Base-by-base conservation (phyloP, 331 rosid species). In the Cydonia oblonga region DNA sequence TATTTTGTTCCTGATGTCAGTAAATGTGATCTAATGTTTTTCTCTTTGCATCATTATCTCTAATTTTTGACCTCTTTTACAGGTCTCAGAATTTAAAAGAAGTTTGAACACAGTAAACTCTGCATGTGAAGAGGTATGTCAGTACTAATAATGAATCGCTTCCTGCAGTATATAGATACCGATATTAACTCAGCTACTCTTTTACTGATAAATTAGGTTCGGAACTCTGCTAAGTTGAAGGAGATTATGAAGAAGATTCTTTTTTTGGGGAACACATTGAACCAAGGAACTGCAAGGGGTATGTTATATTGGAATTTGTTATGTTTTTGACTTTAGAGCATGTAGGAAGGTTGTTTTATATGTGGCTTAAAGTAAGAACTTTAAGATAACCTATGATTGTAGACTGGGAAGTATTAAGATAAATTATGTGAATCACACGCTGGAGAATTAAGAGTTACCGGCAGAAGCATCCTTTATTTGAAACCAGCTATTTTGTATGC, bases 211-310 rank as follows among this genome's bases (percentile, higher is more conserved):
- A 72, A 78, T 73, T 71, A 95, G 99, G 97, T 95, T 32, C 86
- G 99, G 28, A 87, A 66, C 26, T 95, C 96, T 65, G 53, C 60
- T 73, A 91, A 91, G 80, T 78, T 95, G 78, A 95, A 95, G 88
- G 99, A 95, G 59, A 87, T 95, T 66, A 80, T 91, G 97, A 87
- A 84, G 86, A 90, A 85, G 77, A 95, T 95, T 76, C 96, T 91
- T 29, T 90, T 75, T 78, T 83, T 95, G 83, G 99, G 99, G 57
- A 95, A 95, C 76, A 88, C 96, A 64, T 81, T 95, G 82, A 95
- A 95, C 81, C 96, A 95, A 82, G 99, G 99, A 86, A 95, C 97
- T 26, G 99, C 99, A 32, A 91, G 99, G 88, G 99, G 99, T 88
- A 81, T 76, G 89, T 42, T 44, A 28, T 9, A 56, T 2, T 23